Evolutionary conservation across 2,329 filamentous ascomycete genomes (phyloP), one percentile per base, ranked within the genome.

Genomic region (Penicillium italicum): DNA sequence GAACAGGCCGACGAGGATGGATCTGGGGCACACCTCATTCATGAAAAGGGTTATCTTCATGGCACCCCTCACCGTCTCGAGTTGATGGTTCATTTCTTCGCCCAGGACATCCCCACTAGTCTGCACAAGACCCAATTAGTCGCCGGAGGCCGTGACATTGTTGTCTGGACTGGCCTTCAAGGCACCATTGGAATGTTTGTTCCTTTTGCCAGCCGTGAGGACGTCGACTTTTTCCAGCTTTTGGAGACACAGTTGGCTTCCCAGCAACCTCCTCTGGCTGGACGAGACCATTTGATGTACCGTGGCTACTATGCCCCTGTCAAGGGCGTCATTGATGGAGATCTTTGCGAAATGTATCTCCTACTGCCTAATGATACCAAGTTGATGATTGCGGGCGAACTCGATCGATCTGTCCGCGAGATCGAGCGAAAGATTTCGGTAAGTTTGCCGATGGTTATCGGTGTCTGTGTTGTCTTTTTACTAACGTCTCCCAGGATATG

Each of bases 211-310:
- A 88, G 87, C 60, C 88, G 95, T 36, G 92, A 97, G 69, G 93
- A 97, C 67, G 90, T 95, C 47, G 94, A 97, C 73, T 97, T 99
- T 77, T 99, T 99, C 83, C 92, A 97, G 73, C 91, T 85, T 58
- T 81, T 99, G 24, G 94, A 99, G 76, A 86, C 89, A 69, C 90
- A 96, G 69, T 81, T 99, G 71, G 84, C 93, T 45, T 85, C 83
- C 12, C 91, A 96, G 69, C 92, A 96, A 68, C 83, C 92, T 34
- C 93, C 93, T 8, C 78, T 99, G 44, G 90, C 91, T 20, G 95
- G 94, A 40, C 84, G 95, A 62, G 95, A 99, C 72, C 94, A 99
- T 74, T 80, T 99, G 43, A 95, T 96, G 68, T 99, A 96, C 74
- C 84, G 95, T 60, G 87, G 91, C 62, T 99, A 97, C 76, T 99